Base-by-base conservation (phyloP, 1,139 yeast species). In the Nakaseomyces nivariensis region DNA sequence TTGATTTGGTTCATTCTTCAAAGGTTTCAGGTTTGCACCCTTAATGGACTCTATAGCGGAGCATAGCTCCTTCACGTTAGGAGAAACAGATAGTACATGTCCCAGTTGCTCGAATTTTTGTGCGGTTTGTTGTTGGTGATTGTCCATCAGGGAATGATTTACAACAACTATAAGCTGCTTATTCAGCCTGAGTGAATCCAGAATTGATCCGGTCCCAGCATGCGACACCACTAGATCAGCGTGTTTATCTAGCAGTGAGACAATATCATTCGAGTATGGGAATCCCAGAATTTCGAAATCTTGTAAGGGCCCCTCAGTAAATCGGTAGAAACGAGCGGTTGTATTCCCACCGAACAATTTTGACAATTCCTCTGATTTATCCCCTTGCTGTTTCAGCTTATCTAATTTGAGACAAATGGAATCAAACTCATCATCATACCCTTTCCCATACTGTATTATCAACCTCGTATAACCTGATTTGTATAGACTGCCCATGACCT, bases 181-280 rank as follows among this genome's bases (percentile, higher is more conserved):
- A 3, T 68, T 53, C 33, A 72, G 64, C 25, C 90, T 72, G 37
- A 88, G 67, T 0, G 86, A 76, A 60, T 92, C 98, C 24, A 92
- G 67, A 8, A 92, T 85, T 0, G 96, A 85, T 1, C 98, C 98
- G 0, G 97, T 87, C 2, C 94, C 97, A 0, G 96, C 97, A 64
- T 92, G 97, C 1, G 96, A 82, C 10, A 92, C 74, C 6, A 90
- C 85, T 43, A 86, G 59, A 49, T 80, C 80, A 1, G 77, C 69
- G 3, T 61, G 44, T 0, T 57, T 37, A 1, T 45, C 40, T n/a
- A 82, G 75, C 29, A 77, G 52, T 7, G 56, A 47, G 45, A 65
- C 60, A 59, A 83, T 62, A 56, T 70, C 63, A 1, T 66, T 56
- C 4, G 78, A 70, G 61, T 79, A 81, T 1, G 78, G 74, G 33